A percentile compares a stretch with the other conserved stretches of the same genome.
phyloP scores from a whole-genome alignment of 2,329 filamentous ascomycete genomes.

The Sclerotinia glacialis region DNA sequence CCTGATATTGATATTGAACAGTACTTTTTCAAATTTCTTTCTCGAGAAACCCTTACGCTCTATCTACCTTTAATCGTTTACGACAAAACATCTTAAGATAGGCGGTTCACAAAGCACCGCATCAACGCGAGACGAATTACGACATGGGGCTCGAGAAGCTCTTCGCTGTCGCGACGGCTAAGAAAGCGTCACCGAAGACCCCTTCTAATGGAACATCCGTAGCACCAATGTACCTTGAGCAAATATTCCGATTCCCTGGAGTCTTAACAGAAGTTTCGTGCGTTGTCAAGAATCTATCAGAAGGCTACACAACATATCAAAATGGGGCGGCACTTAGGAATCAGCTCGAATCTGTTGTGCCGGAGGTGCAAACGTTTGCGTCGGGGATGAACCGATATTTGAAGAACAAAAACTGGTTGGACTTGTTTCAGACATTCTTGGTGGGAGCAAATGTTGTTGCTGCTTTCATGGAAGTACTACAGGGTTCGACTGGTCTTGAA shows the following conservation, averaged over 20 bases:
- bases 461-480: slow-evolving; percentile 21
- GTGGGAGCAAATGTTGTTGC: slow-evolving; percentile 22
- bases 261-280: slow-evolving; percentile 19
- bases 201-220: not conserved
- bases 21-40: not conserved
- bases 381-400: slow-evolving; percentile 22
- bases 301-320: slow-evolving; percentile 22
- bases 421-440: slow-evolving; percentile 19
- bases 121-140: not conserved
- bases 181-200: slow-evolving; percentile 15
- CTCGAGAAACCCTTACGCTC: not conserved
- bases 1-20: slow-evolving; percentile 7
- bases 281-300: slow-evolving; percentile 20
- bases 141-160: slow-evolving; percentile 19
- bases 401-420: slow-evolving; percentile 21
- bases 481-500: slow-evolving; percentile 18
- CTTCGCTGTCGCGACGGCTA: slow-evolving; percentile 11
- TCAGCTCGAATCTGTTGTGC: slow-evolving; percentile 18
- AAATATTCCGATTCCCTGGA: slow-evolving; percentile 21
- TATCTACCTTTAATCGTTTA: not conserved
- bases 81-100: not conserved
- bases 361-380: slow-evolving; percentile 21
- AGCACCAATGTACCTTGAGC: slow-evolving; percentile 4
- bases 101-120: not conserved
- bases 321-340: slow-evolving; percentile 22